Base-by-base conservation (phyloP, 1,139 yeast species). In the Yamadazyma kanchanaburiensis region DNA sequence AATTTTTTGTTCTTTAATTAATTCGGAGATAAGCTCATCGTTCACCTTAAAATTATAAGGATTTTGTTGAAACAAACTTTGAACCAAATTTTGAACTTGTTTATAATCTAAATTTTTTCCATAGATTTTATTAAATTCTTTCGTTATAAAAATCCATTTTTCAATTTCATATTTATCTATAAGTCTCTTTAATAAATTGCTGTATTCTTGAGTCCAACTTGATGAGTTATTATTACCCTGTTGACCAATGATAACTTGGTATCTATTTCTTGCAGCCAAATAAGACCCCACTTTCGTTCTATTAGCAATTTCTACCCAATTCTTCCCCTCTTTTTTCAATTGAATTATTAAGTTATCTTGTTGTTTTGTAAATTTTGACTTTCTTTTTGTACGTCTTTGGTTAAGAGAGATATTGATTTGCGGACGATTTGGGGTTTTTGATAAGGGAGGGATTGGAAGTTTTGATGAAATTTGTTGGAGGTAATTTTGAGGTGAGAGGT, bases 191-290 rank as follows among this genome's bases (percentile, higher is more conserved):
- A 82, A 58, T 13, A 64, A 62, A n/a, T 55, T 39, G 10, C 75
- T 70, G 51, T 81, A 88, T 13, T 74, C 76, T 1, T 62, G 48
- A 14, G 73, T 76, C 84, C 88, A 81, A 23, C 74, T 70, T 20
- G 78, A 72, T 4, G 80, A 69, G 15, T 84, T 83, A 31, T 66
- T 65, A 41, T 84, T 82, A 4, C 94, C 91, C 45, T 83, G 94
- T 51, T 83, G 94, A 2, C 94, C 94, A 37, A 83, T 82, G 32
- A 83, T 67, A 5, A 83, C 94, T 50, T 83, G 94, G 48, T 83
- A 83, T 37, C 94, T 58, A 50, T 83, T 83, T 35, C 94, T 59
- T 0, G 89, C 91, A 0, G 91, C 87, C 26, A 83, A 58, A 39
- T 77, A 79, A 27, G 80, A 73, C 8, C 81, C 84, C 20, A 83